A percentile compares a stretch with the other conserved stretches of the same genome.
phyloP scores from a whole-genome alignment of 2,329 filamentous ascomycete genomes.

The Fusarium pseudograminearum region DNA sequence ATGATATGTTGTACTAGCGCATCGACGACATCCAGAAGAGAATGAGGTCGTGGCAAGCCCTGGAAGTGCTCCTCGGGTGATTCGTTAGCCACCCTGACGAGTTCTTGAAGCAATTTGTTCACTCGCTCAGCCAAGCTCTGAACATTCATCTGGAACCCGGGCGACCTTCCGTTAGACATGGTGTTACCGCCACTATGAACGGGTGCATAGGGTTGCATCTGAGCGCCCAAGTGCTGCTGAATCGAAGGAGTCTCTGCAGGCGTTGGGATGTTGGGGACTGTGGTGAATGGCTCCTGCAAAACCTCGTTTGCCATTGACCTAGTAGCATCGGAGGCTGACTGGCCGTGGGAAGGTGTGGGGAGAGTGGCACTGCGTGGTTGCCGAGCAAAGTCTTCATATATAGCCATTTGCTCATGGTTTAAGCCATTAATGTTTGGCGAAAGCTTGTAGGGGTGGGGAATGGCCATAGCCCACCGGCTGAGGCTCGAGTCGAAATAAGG shows the following conservation, averaged over 20 bases:
- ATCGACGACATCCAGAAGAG: conserved; percentile 72
- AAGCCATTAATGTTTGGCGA: conserved; percentile 76
- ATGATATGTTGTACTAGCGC: conserved; percentile 72
- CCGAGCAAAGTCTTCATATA: conserved; percentile 95
- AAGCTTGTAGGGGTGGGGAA: conserved; percentile 92
- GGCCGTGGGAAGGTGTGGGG: conserved; percentile 66
- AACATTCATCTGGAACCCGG: conserved; percentile 63
- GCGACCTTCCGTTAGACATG: conserved; percentile 64
- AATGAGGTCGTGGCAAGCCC: conserved; percentile 69
- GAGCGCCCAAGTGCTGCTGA: conserved; percentile 62
- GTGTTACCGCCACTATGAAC: conserved; percentile 57
- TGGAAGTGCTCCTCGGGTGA: conserved; percentile 70
- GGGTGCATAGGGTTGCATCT: conserved; percentile 68
- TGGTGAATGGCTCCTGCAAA: conserved; percentile 70
- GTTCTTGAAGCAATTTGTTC: conserved; percentile 68
- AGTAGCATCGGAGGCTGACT: conserved; percentile 71
- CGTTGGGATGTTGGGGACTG: conserved; percentile 69
- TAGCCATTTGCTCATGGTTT: conserved; percentile 91
- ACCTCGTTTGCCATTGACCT: conserved; percentile 73
- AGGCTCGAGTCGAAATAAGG: conserved; percentile 85
- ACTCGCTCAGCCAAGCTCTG: conserved; percentile 66
- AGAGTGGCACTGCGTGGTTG: conserved; percentile 76
- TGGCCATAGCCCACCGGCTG: conserved; percentile 92
- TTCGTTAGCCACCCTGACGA: conserved; percentile 66
- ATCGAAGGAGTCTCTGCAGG: conserved; percentile 70